phyloP scores from a whole-genome alignment of 352 stramenopile genomes.

The Phytophthora vignae region DNA sequence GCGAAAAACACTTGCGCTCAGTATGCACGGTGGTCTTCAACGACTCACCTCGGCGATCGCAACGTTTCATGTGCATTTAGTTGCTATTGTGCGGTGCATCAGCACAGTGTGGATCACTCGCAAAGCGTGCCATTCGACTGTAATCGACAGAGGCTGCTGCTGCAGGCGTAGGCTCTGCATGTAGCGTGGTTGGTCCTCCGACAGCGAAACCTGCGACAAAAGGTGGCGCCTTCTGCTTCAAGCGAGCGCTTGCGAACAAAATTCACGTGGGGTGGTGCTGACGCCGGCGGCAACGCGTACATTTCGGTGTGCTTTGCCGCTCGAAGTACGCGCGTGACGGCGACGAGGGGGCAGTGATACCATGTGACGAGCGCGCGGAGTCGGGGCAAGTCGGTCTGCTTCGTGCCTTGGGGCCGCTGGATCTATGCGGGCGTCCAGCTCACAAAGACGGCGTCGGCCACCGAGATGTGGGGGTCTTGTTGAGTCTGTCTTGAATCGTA shows the following conservation, averaged over 20 bases:
- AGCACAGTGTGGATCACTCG: no score
- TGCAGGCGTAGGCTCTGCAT: no score
- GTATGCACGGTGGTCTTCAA: not conserved
- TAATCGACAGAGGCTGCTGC: not conserved
- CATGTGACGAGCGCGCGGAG: slow-evolving; percentile 7
- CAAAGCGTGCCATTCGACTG: no score
- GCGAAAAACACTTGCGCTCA: not conserved
- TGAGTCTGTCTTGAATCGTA: no score
- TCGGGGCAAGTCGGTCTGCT: slow-evolving; percentile 8
- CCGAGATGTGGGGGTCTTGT: no score
- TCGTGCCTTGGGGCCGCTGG: not conserved
- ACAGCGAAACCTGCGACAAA: not conserved
- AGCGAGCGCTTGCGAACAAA: not conserved
- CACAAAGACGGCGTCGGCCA: not conserved
- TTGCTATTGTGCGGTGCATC: no score
- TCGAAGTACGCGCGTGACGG: not conserved
- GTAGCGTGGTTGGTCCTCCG: not conserved
- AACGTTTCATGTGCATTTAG: not conserved
- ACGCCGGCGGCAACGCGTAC: no score
- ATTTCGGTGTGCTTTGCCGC: no score
- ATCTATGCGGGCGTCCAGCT: not conserved
- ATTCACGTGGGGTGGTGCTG: not conserved
- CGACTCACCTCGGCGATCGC: not conserved
- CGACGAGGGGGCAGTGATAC: not conserved
- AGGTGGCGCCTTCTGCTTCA: not conserved